Conservation (phyloP, 2,329 filamentous ascomycete genomes). For the Pseudocercospora cruenta region DNA sequence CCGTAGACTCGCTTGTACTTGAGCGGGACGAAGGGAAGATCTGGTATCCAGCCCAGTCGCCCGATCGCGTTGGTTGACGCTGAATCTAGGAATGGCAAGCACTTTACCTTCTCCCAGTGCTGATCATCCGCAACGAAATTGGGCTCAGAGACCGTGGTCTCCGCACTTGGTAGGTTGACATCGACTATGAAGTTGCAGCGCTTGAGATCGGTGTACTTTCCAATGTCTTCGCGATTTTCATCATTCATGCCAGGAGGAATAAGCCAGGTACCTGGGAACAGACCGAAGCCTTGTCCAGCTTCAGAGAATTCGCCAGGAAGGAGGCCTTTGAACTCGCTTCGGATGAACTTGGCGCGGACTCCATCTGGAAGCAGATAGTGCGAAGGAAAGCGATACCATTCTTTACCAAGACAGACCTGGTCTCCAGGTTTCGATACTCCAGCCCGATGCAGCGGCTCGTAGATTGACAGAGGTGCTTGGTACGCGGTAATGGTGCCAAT, state of each 20-base stretch:
- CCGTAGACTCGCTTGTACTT: constrained; percentile 79
- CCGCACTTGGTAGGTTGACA: constrained; percentile 70
- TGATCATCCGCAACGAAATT: constrained; percentile 73
- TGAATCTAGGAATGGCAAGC: constrained; percentile 79
- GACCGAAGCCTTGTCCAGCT: constrained; percentile 64
- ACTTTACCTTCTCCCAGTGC: constrained; percentile 78
- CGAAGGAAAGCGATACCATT: constrained; percentile 97
- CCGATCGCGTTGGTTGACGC: constrained; percentile 72
- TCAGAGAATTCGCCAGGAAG: constrained; percentile 89
- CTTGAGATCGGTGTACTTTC: constrained; percentile 80
- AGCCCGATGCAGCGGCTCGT: constrained; percentile 64
- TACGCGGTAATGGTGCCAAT: constrained; percentile 81
- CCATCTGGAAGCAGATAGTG: constrained; percentile 86
- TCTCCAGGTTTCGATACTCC: constrained; percentile 64
- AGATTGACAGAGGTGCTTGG: constrained; percentile 75
- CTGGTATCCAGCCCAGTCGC: constrained; percentile 80
- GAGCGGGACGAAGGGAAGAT: constrained; percentile 69
- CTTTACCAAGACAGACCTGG: constrained; percentile 86
- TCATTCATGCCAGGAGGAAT: constrained; percentile 88
- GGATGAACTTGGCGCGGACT: constrained; percentile 85
- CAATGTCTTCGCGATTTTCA: constrained; percentile 79
- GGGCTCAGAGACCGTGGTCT: constrained; percentile 71
- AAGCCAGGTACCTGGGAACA: constrained; percentile 83
- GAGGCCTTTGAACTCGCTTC: constrained; percentile 85
- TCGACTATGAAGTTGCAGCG: constrained; percentile 86